Percentiles rank a stretch among this genome's conserved stretches.
Conservation (phyloP, 1,284 basidiomycete species). For the Papiliotrema fonsecae region DNA sequence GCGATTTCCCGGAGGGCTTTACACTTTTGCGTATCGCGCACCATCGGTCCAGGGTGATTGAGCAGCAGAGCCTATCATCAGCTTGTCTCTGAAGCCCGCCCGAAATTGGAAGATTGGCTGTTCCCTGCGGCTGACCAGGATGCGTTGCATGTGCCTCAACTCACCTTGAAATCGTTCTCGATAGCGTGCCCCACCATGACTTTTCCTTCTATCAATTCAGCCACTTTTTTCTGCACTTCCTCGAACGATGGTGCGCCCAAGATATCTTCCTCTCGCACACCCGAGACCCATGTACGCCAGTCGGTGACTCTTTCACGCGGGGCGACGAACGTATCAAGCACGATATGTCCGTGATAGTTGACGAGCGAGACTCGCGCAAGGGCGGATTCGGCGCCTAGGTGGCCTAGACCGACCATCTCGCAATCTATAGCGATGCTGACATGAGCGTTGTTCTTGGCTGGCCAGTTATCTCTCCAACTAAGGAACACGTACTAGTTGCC, state of each 20-base stretch:
- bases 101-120: too few species aligned
- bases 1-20: slow-evolving; percentile 53
- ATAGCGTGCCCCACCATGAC: slow-evolving; percentile 93
- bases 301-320: slow-evolving; percentile 88
- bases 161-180: slow-evolving; percentile 81
- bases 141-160: slow-evolving; percentile 10
- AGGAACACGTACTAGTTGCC: slow-evolving; percentile 29
- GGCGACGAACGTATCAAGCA: slow-evolving; percentile 80
- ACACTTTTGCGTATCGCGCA: slow-evolving; percentile 76
- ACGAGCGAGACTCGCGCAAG: slow-evolving; percentile 88
- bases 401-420: slow-evolving; percentile 92
- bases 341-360: slow-evolving; percentile 77
- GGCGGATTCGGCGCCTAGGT: slow-evolving; percentile 71
- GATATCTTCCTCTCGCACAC: slow-evolving; percentile 74
- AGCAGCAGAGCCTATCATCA: slow-evolving; percentile 68
- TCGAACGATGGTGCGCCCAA: slow-evolving; percentile 72
- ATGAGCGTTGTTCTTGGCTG: background rate
- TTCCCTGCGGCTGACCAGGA: too few species aligned
- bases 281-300: slow-evolving; percentile 88
- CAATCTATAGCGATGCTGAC: slow-evolving; percentile 32
- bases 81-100: too few species aligned
- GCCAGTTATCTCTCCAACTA: background rate
- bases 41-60: slow-evolving; percentile 74
- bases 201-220: slow-evolving; percentile 70
- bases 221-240: slow-evolving; percentile 74